Percentiles rank a stretch among this genome's conserved stretches.
phyloP scores from a whole-genome alignment of 2,329 filamentous ascomycete genomes.

The Mariannaea elegans region DNA sequence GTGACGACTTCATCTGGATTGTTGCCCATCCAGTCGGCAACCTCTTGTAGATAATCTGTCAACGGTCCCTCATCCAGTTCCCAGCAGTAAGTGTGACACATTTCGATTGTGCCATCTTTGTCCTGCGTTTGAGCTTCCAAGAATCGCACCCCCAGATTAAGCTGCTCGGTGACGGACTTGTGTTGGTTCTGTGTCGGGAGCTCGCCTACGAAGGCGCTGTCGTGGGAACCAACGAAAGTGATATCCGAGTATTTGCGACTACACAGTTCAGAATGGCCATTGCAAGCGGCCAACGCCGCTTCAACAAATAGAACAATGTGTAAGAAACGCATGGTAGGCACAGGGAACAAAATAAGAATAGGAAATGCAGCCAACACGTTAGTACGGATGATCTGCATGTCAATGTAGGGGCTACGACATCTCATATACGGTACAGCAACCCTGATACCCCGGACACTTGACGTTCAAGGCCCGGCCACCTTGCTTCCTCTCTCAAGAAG shows the following conservation, averaged over 20 bases:
- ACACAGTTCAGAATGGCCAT: conserved; percentile 66
- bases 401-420: not conserved
- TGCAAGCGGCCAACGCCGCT: conserved; percentile 54
- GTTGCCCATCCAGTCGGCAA: conserved; percentile 68
- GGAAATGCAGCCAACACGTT: not conserved
- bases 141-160: conserved; percentile 70
- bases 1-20: conserved; percentile 70
- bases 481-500: too few relatives aligned
- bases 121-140: conserved; percentile 71
- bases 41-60: conserved; percentile 60
- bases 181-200: conserved; percentile 67
- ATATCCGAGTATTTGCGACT: conserved; percentile 65
- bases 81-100: conserved; percentile 72
- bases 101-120: conserved; percentile 58
- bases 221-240: conserved; percentile 70
- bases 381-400: not conserved
- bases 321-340: conserved; percentile 28
- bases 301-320: conserved; percentile 27
- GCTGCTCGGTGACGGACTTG: conserved; percentile 64
- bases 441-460: not conserved
- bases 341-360: not conserved
- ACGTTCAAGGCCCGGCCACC: too few relatives aligned
- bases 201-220: conserved; percentile 70
- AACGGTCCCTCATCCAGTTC: conserved; percentile 68
- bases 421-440: conserved; percentile 6